A percentile compares a stretch with the other conserved stretches of the same genome.
These are phyloP conservation scores for Aspergillus hiratsukae DNA, from an alignment of 2,329 filamentous ascomycete species.

Conservation along the genomic window DNA sequence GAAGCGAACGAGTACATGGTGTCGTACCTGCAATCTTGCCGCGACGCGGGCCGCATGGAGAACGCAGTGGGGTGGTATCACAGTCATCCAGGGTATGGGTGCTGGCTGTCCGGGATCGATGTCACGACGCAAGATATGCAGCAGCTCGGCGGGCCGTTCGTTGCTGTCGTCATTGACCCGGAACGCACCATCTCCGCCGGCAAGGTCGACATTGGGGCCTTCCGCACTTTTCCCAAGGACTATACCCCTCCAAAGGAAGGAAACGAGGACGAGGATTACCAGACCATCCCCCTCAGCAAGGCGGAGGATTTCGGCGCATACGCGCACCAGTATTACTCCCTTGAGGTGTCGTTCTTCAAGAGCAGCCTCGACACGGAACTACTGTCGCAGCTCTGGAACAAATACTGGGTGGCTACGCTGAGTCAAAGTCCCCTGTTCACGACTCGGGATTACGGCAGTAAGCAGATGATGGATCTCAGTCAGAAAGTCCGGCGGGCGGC, in stretches of 20 bases:
- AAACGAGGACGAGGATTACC: constrained; percentile 43
- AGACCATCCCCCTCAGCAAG: constrained; percentile 78
- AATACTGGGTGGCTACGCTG: constrained; percentile 91
- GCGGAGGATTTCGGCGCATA: constrained; percentile 95
- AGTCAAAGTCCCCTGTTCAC: constrained; percentile 86
- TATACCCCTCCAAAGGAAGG: constrained; percentile 56
- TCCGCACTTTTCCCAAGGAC: constrained; percentile 78
- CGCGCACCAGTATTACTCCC: constrained; percentile 80
- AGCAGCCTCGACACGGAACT: constrained; percentile 83
- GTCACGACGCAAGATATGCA: constrained; percentile 82
- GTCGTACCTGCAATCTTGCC: constrained; percentile 70
- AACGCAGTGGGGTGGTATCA: constrained; percentile 99
- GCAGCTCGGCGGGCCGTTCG: constrained; percentile 88
- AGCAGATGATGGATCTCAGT: constrained; percentile 84
- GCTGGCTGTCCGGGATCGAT: constrained; percentile 96
- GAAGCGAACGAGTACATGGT: constrained; percentile 98
- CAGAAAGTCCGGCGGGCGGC: constrained; percentile 71
- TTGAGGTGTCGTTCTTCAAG: constrained; percentile 93
- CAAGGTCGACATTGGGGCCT: constrained; percentile 96
- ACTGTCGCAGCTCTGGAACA: constrained; percentile 90
- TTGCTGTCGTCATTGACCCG: constrained; percentile 93
- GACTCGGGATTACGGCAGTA: constrained; percentile 88
- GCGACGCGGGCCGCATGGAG: constrained; percentile 73
- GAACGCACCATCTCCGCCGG: constrained; percentile 91
- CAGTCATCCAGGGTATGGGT: constrained; percentile 94